Evolutionary conservation across 768 basidiomycete species (phyloP), one percentile per base, ranked within the genome.

Genomic region (Boletus patriciae): DNA sequence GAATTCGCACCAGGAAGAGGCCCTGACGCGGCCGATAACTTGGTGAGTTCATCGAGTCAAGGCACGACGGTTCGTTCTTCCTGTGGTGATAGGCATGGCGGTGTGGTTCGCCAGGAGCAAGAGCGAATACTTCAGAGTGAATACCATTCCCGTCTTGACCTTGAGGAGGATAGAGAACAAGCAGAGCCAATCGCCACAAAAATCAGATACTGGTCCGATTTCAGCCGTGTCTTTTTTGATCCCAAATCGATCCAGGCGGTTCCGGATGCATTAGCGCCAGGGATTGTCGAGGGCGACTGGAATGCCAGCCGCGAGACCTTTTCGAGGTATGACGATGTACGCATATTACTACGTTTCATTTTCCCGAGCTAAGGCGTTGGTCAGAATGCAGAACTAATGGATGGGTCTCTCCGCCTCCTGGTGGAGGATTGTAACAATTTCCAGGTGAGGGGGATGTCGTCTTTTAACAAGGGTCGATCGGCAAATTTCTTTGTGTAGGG

Each of bases 351-450:
- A 34, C 23, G n/a, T 47, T 18, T 49, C 8, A 31, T 42, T 10
- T 31, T 50, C 27, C 16, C 10, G 18, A 3, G 41, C 47, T 61
- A 29, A 61, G 40, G 43, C n/a, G 42, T 38, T 44, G 23, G 21
- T 8, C 54, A 91, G 89, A 80, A 83, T 43, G 72, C 72, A n/a
- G 80, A 80, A 48, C 64, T 91, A 46, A 85, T 90, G 82, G 89
- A 92, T 42, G 83, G 80, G 6, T 76, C 83, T 13, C 75, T 92
- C 50, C 80, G 90, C 18, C 73, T 78, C 16, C 81, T 88, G 52
- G 77, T 88, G 6, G 90, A 93, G 66, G 89, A 90, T 61, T 89
- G 88, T 64, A 81, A 91, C 66, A 80, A 80, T 50, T 76, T 87
- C 15, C 90, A 91, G 82, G 90, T 88, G 60, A 52, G 49, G 45